Conservation (phyloP, 2,329 filamentous ascomycete genomes). For the Atkinsonella texensis region DNA sequence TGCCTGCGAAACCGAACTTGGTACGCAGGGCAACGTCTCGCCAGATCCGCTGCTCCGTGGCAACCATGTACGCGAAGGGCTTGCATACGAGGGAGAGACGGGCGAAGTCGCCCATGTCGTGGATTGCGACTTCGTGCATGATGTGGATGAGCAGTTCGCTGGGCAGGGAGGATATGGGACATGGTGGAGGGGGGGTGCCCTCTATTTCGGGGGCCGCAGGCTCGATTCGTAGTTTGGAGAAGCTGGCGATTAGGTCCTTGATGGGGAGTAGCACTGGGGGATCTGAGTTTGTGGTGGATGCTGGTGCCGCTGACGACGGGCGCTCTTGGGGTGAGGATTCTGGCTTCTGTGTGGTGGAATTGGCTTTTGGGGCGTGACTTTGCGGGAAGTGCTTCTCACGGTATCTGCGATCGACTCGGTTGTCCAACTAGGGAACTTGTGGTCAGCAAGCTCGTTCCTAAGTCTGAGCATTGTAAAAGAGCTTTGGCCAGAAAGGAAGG, state of each 20-base stretch:
- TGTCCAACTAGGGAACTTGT: conserved; percentile 52
- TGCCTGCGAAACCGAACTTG: conserved; percentile 67
- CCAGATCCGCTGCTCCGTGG: conserved; percentile 80
- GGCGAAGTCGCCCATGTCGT: conserved; percentile 65
- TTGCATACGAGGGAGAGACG: conserved; percentile 76
- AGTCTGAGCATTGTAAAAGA: too few relatives aligned
- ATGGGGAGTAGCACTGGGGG: conserved; percentile 37
- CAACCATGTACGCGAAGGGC: conserved; percentile 71
- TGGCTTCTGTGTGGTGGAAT: conserved; percentile 28
- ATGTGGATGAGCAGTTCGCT: conserved; percentile 79
- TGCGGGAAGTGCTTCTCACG: conserved; percentile 79
- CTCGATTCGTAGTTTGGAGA: conserved; percentile 58
- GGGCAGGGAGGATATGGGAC: conserved; percentile 65
- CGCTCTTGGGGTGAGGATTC: not conserved
- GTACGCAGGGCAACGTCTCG: conserved; percentile 56
- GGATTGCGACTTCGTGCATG: conserved; percentile 55
- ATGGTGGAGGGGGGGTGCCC: conserved; percentile 60
- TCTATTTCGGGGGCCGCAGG: conserved; percentile 57
- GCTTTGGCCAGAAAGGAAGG: not conserved
- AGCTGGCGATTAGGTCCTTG: conserved; percentile 63
- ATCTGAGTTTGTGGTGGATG: conserved; percentile 4
- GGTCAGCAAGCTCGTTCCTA: too few relatives aligned
- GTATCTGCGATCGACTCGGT: conserved; percentile 72
- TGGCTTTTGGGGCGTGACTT: conserved; percentile 22
- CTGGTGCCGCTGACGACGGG: conserved; percentile 9